Evolutionary conservation across 164 flowering plant genomes (phyloP).

Genomic region (Umbilicus rupestris): DNA sequence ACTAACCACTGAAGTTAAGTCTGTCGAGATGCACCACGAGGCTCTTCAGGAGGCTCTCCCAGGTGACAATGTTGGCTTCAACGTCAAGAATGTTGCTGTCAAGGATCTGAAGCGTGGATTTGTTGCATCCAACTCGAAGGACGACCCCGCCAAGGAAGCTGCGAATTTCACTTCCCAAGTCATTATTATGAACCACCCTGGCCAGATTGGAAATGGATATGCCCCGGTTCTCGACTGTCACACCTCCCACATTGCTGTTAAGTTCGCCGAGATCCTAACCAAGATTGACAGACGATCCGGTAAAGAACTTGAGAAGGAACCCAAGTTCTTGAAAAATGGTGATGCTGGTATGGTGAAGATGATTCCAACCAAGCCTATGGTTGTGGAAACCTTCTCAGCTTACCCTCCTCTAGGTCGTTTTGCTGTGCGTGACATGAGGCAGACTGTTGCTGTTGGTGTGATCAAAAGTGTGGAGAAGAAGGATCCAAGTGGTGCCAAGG

Average conservation of each 20-base stretch:
- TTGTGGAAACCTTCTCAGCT: conserved; percentile 9
- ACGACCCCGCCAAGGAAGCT: conserved; percentile 11
- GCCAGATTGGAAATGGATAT: conserved; percentile 14
- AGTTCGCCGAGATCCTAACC: conserved; percentile 12
- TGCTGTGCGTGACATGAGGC: conserved; percentile 12
- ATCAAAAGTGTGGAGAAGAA: conserved; percentile 11
- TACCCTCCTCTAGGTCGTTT: conserved; percentile 9
- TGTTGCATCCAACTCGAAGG: conserved; percentile 9
- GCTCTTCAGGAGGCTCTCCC: conserved; percentile 9
- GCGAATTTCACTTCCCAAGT: conserved; percentile 10
- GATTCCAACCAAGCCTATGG: conserved; percentile 14
- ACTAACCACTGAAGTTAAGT: conserved; percentile 12
- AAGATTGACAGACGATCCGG: conserved; percentile 16
- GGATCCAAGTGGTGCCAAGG: conserved; percentile 11
- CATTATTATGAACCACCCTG: conserved; percentile 12
- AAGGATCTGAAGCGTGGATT: conserved; percentile 14
- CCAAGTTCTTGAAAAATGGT: conserved; percentile 14
- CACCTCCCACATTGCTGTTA: conserved; percentile 13
- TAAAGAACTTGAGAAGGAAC: conserved; percentile 11
- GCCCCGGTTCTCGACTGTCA: conserved; percentile 14
- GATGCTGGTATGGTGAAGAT: conserved; percentile 15
- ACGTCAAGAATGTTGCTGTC: conserved; percentile 13
- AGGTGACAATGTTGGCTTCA: conserved; percentile 15
- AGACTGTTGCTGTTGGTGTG: conserved; percentile 8
- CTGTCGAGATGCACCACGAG: conserved; percentile 12